These are phyloP conservation scores for Purpureocillium takamizusanense DNA, from an alignment of 2,329 filamentous ascomycete species.

Conservation along the genomic window DNA sequence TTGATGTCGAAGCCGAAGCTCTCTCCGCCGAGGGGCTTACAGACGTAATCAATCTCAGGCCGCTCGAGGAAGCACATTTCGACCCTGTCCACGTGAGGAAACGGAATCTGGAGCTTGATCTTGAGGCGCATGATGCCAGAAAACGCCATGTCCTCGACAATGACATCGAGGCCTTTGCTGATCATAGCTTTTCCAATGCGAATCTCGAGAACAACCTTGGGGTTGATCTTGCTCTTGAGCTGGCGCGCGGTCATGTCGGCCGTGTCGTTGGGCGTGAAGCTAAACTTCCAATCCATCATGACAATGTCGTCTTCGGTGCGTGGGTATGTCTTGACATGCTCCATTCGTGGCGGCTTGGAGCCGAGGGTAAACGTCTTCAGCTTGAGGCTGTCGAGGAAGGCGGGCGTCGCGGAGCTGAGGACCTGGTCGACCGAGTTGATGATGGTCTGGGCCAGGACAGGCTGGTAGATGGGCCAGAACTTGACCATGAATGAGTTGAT, in stretches of 20 bases:
- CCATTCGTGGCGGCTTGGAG: conserved; percentile 88
- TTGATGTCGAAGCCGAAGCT: conserved; percentile 97
- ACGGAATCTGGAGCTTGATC: conserved; percentile 92
- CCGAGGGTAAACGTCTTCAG: conserved; percentile 91
- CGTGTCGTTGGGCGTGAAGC: conserved; percentile 92
- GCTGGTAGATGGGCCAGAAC: conserved; percentile 98
- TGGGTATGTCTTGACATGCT: conserved; percentile 97
- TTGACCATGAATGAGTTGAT: conserved; percentile 98
- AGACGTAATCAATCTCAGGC: conserved; percentile 90
- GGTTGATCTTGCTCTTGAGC: conserved; percentile 91
- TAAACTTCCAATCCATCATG: conserved; percentile 99
- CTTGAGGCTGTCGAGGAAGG: conserved; percentile 87
- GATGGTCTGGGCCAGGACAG: conserved; percentile 83
- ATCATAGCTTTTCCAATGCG: conserved; percentile 92
- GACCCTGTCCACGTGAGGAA: conserved; percentile 88
- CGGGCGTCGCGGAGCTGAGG: conserved; percentile 80
- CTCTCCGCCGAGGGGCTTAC: conserved; percentile 93
- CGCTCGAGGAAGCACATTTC: conserved; percentile 91
- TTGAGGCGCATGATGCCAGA: conserved; percentile 94
- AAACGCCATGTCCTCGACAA: conserved; percentile 96
- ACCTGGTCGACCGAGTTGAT: conserved; percentile 95
- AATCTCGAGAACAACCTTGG: conserved; percentile 91
- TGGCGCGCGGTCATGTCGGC: conserved; percentile 86
- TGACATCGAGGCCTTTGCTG: conserved; percentile 93
- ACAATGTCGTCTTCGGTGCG: conserved; percentile 92